These are phyloP conservation scores for Ophiorrhiza pumila DNA, from an alignment of 257 asterid species.

Conservation along the genomic window DNA sequence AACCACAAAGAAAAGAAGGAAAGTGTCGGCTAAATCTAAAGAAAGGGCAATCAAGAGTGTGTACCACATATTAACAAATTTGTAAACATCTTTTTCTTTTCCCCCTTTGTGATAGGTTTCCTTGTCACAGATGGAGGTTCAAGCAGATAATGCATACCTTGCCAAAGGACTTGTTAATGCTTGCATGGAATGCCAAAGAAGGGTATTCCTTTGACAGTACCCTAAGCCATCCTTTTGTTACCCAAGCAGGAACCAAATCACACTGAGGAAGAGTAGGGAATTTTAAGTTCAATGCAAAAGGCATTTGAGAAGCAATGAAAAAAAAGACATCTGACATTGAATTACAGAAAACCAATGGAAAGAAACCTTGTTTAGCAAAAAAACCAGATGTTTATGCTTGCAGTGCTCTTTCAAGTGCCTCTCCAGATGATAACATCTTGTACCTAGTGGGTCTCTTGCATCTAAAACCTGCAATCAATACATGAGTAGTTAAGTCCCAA, in stretches of 20 bases:
- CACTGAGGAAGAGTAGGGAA: conserved; percentile 41
- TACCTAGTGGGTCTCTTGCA: conserved; percentile 97
- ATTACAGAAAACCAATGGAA: neutral
- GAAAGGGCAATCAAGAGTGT: neutral
- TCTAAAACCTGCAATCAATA: conserved; percentile 68
- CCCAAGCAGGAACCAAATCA: conserved; percentile 98
- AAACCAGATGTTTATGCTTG: conserved; percentile 91
- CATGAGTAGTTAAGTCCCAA: neutral
- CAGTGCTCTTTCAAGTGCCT: conserved; percentile 86
- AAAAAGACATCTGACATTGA: neutral
- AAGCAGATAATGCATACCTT: conserved; percentile 48
- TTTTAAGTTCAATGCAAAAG: conserved; percentile 1
- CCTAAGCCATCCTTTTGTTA: conserved; percentile 92
- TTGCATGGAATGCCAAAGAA: conserved; percentile 92
- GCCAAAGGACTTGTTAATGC: conserved; percentile 90
- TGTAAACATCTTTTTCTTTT: neutral
- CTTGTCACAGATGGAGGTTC: neutral
- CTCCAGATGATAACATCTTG: conserved; percentile 96
- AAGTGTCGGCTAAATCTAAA: neutral
- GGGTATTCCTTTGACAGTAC: conserved; percentile 84
- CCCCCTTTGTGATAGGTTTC: neutral
- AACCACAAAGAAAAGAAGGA: neutral
- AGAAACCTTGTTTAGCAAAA: conserved; percentile 77
- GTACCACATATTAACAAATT: neutral
- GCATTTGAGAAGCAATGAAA: neutral